These are phyloP conservation scores for Halophytophthora polymorphica DNA, from an alignment of 352 stramenopile genomes.

Conservation along the genomic window DNA sequence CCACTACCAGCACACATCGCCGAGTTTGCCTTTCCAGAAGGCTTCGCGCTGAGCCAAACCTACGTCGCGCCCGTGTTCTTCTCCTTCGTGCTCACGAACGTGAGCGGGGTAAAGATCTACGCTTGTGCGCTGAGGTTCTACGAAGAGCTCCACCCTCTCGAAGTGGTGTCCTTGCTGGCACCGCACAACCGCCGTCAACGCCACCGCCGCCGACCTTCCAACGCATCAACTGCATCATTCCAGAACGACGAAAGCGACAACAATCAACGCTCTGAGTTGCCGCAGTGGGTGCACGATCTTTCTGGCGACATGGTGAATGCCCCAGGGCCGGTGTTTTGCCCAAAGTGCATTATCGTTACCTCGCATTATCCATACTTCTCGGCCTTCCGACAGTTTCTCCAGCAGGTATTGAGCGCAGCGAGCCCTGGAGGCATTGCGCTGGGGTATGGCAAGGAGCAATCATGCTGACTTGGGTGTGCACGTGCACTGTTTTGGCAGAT, in stretches of 20 bases:
- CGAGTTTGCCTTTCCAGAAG: conserved; percentile 81
- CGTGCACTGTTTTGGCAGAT: conserved; percentile 31
- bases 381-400: conserved; percentile 94
- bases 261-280: conserved; percentile 48
- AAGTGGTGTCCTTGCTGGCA: conserved; percentile 70
- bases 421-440: not conserved
- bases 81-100: conserved; percentile 83
- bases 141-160: conserved; percentile 74
- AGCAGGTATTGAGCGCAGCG: conserved; percentile 62
- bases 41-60: conserved; percentile 54
- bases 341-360: conserved; percentile 92
- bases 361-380: conserved; percentile 96
- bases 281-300: conserved; percentile 71
- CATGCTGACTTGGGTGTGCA: conserved; percentile 1
- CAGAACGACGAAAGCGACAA: conserved; percentile 38
- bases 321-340: conserved; percentile 80
- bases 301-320: conserved; percentile 40
- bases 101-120: conserved; percentile 80
- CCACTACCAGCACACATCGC: conserved; percentile 61
- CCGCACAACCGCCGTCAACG: conserved; percentile 45
- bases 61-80: conserved; percentile 70
- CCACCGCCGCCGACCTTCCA: conserved; percentile 21
- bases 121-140: conserved; percentile 78
- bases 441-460: not conserved
- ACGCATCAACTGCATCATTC: not conserved